Conservation (phyloP, 2,329 filamentous ascomycete species). For the Fusarium neocosmosporiellum region DNA sequence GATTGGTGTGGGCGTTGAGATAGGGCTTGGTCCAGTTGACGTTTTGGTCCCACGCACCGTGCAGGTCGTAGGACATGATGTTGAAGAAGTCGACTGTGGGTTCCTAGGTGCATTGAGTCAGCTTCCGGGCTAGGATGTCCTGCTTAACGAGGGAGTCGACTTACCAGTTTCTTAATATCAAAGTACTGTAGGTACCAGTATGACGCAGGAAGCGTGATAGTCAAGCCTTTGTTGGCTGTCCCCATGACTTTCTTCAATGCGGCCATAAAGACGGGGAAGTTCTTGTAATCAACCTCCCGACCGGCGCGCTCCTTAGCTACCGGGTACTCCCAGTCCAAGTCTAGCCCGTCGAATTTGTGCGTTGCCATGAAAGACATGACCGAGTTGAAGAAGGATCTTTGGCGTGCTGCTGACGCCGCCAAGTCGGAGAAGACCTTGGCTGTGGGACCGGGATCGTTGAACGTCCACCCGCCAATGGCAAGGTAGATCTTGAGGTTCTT, state of each 20-base stretch:
- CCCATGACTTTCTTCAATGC: slow-evolving; percentile 38
- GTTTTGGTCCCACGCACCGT: slow-evolving; percentile 12
- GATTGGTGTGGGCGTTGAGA: slow-evolving; percentile 30
- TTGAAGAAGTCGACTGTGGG: neutral
- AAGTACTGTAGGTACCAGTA: slow-evolving; percentile 48
- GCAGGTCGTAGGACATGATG: slow-evolving; percentile 15
- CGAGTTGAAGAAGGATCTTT: slow-evolving; percentile 4
- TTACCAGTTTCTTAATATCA: slow-evolving; percentile 35
- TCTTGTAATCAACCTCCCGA: slow-evolving; percentile 52
- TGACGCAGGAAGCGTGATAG: slow-evolving; percentile 25
- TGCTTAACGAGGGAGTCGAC: too few species aligned
- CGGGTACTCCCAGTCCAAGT: slow-evolving; percentile 45
- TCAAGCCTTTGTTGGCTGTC: neutral
- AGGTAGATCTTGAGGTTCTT: slow-evolving; percentile 50
- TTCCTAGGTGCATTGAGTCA: too few species aligned
- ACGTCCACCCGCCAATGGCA: slow-evolving; percentile 55
- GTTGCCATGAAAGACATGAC: slow-evolving; percentile 23
- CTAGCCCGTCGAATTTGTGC: slow-evolving; percentile 41
- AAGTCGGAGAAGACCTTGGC: slow-evolving; percentile 40
- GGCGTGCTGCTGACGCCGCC: neutral
- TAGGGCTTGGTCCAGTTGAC: neutral
- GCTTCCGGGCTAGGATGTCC: too few species aligned
- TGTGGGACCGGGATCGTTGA: slow-evolving; percentile 50
- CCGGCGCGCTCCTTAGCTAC: too few species aligned
- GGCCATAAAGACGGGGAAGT: slow-evolving; percentile 44